Conservation (phyloP, 139 green algal genomes). For the Deuterostichococcus epilithicus region DNA sequence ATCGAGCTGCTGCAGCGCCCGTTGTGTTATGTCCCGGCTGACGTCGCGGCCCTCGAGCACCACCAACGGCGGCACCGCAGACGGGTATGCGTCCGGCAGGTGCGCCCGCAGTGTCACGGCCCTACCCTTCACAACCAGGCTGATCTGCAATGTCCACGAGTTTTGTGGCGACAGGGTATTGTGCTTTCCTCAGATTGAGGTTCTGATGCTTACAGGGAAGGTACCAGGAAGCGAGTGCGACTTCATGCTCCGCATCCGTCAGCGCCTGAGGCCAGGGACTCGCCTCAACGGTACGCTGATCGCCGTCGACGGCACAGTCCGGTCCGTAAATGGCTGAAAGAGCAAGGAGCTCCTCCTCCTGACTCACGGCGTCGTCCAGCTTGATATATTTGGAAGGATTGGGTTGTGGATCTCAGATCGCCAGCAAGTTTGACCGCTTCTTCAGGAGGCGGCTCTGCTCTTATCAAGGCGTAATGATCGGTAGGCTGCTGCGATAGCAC, state of each 20-base stretch:
- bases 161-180: neutral
- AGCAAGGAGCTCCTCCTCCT: slow-evolving; percentile 56
- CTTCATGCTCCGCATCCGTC: no score
- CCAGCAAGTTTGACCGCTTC: no score
- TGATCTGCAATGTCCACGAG: neutral
- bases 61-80: slow-evolving; percentile 31
- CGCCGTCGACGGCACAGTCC: slow-evolving; percentile 18
- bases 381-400: no score
- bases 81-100: slow-evolving; percentile 58
- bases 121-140: neutral
- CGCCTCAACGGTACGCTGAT: slow-evolving; percentile 16
- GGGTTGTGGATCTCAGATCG: no score
- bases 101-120: slow-evolving; percentile 31
- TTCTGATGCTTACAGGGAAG: no score
- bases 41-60: slow-evolving; percentile 43
- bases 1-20: slow-evolving; percentile 36
- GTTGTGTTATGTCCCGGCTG: slow-evolving; percentile 17
- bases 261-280: neutral
- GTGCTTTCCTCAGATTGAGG: neutral
- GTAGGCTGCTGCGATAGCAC: no score
- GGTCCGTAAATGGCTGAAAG: slow-evolving; percentile 64
- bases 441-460: no score
- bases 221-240: neutral
- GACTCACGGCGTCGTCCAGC: slow-evolving; percentile 20
- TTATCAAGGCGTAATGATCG: no score